Evolutionary conservation across 2,329 filamentous ascomycete species (phyloP).

Genomic region (Hypoxylon sp.): DNA sequence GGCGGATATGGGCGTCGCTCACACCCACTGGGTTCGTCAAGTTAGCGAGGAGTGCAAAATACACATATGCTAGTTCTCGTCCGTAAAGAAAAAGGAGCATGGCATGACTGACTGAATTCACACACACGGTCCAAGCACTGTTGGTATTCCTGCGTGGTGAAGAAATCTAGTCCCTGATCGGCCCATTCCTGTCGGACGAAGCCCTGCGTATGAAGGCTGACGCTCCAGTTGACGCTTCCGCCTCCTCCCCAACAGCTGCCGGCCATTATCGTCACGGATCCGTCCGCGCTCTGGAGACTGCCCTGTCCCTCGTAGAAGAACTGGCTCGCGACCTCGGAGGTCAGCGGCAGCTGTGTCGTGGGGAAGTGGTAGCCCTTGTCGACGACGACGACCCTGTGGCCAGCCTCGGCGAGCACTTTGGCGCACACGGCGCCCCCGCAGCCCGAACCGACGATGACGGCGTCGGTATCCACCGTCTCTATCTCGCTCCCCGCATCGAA

Average conservation of each 20-base stretch:
- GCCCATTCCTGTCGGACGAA: slow-evolving; percentile 86
- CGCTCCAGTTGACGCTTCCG: slow-evolving; percentile 87
- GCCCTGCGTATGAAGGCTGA: slow-evolving; percentile 70
- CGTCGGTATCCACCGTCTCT: slow-evolving; percentile 76
- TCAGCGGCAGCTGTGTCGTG: slow-evolving; percentile 77
- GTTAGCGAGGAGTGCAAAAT: slow-evolving; percentile 2
- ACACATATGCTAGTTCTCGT: not conserved
- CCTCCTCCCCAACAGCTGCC: slow-evolving; percentile 85
- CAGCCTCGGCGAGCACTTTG: slow-evolving; percentile 78
- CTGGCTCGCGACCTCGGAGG: slow-evolving; percentile 63
- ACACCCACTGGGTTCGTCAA: slow-evolving; percentile 67
- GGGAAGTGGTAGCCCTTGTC: slow-evolving; percentile 84
- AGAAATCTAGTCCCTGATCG: slow-evolving; percentile 71
- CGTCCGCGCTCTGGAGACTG: slow-evolving; percentile 62
- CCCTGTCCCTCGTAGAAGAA: slow-evolving; percentile 77
- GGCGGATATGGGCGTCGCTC: slow-evolving; percentile 67
- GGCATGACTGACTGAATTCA: slow-evolving; percentile 56
- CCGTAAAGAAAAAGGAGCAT: not conserved
- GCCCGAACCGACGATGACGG: slow-evolving; percentile 86
- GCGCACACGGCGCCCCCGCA: slow-evolving; percentile 85
- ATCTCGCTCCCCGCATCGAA: slow-evolving; percentile 54
- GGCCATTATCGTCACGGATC: slow-evolving; percentile 66
- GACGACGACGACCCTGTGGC: slow-evolving; percentile 72
- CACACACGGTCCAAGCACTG: slow-evolving; percentile 82
- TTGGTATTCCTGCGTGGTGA: slow-evolving; percentile 77